Evolutionary conservation across 306 rosid species (phyloP), one percentile per base, ranked within the genome.

Genomic region (Rosa lucieae): DNA sequence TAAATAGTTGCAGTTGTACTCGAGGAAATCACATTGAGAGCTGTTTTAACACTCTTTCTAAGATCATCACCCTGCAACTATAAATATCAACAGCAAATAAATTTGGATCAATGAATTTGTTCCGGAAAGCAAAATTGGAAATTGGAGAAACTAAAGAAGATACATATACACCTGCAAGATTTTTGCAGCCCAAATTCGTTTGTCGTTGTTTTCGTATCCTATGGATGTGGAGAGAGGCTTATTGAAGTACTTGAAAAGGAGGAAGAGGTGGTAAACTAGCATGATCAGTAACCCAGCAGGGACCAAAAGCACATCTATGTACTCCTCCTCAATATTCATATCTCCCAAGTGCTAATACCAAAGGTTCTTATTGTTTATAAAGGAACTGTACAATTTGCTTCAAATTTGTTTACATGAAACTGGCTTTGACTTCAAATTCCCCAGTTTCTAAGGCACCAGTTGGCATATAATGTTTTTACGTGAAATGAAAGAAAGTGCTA

Each of bases 1-100:
- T 46, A 81, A 29, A 84, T 91, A 20, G 95, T 85, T 69, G 95
- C 89, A 32, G 81, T 37, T 26, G 76, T 84, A 83, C 81, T 91
- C 26, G 86, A 72, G 55, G 89, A 81, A 59, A 91, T 56, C 3
- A 88, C 91, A 8, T 79, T 70, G 1, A 93, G 62, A 69, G 89
- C 89, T 67, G 35, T 85, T 6, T 66, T 20, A 61, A 8, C 82
- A 37, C 46, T 66, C 70, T 35, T 66, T 66, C 46, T 37, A 17
- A 14, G 70, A 0, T 86, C 83, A 32, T 44, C 86, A 59, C 49
- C 84, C 96, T 88, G 88, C 46, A 35, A 77, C 13, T 10, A 7
- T 35, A 61, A 14, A 66, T 37, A 66, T 37, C 70, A 66, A 35
- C 21, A 61, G n/a, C 35, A 8, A 17, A 12, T 23, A 29, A 44